These are phyloP conservation scores for Sporothrix schenckii DNA, from an alignment of 2,329 filamentous ascomycete genomes.

Conservation along the genomic window DNA sequence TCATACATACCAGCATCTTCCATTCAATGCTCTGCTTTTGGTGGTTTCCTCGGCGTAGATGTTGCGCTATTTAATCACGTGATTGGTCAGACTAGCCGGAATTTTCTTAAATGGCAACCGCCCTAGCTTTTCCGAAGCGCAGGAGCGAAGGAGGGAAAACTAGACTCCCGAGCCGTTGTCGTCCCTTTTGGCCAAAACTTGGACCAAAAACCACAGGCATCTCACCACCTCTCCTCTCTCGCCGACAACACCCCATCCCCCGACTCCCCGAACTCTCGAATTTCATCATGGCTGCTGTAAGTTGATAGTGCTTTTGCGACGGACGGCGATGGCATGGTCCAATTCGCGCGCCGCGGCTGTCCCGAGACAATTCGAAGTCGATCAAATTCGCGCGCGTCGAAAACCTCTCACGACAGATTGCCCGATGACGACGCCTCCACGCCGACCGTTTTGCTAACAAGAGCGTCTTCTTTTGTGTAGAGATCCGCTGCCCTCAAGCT, in stretches of 20 bases:
- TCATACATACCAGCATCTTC: background rate
- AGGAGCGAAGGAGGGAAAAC: conserved; percentile 31
- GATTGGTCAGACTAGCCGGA: conserved; percentile 24
- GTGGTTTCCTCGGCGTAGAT: background rate
- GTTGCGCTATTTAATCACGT: conserved; percentile 31
- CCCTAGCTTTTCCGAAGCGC: conserved; percentile 38
- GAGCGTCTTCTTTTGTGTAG: conserved; percentile 57
- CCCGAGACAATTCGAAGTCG: background rate
- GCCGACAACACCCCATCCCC: conserved; percentile 14
- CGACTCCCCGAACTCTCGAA: conserved; percentile 21
- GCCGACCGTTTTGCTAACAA: background rate
- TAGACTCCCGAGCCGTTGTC: conserved; percentile 24
- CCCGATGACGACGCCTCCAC: background rate
- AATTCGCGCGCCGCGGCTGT: conserved; percentile 22
- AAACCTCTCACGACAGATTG: background rate
- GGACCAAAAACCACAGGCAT: conserved; percentile 25
- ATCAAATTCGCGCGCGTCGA: background rate
- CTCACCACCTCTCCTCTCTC: conserved; percentile 13
- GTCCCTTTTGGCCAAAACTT: conserved; percentile 29
- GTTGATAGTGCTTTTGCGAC: conserved; percentile 19
- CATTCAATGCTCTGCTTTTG: conserved; percentile 6
- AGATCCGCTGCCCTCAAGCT: conserved; percentile 98
- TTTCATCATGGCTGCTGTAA: conserved; percentile 38
- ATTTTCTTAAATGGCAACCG: conserved; percentile 25
- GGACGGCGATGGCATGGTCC: conserved; percentile 2